These are phyloP conservation scores for Blastobotrys peoriensis DNA, from an alignment of 805 yeast species.

Conservation along the genomic window DNA sequence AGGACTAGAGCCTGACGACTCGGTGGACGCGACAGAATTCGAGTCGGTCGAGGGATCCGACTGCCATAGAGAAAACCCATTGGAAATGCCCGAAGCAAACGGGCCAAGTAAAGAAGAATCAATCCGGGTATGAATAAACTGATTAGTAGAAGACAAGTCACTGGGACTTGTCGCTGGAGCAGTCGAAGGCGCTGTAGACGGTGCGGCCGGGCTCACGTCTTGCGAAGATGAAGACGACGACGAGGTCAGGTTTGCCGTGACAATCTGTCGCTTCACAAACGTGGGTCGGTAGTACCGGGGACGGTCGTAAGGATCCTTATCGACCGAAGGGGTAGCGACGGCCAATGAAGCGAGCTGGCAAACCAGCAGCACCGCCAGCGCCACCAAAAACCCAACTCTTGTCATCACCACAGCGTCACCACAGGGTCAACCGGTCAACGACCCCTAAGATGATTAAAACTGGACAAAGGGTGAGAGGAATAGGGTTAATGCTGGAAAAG, in stretches of 20 bases:
- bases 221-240: slow-evolving; percentile 6
- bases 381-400: not conserved
- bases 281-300: slow-evolving; percentile 16
- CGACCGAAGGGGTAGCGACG: not conserved
- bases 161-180: not conserved
- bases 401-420: not conserved
- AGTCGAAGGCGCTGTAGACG: not conserved
- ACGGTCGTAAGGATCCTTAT: slow-evolving; percentile 5
- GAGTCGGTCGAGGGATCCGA: not conserved
- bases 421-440: no score
- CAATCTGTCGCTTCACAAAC: slow-evolving; percentile 17
- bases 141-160: slow-evolving; percentile 2
- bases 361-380: not conserved
- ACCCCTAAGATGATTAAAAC: no score
- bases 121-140: not conserved
- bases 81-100: not conserved
- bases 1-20: not conserved
- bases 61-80: not conserved
- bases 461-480: no score
- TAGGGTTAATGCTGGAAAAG: no score
- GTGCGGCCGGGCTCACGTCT: not conserved
- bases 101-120: not conserved
- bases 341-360: not conserved
- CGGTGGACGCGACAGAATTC: not conserved
- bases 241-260: slow-evolving; percentile 13